phyloP scores from a whole-genome alignment of 768 basidiomycete genomes.

The Leccinum rimulosum region DNA sequence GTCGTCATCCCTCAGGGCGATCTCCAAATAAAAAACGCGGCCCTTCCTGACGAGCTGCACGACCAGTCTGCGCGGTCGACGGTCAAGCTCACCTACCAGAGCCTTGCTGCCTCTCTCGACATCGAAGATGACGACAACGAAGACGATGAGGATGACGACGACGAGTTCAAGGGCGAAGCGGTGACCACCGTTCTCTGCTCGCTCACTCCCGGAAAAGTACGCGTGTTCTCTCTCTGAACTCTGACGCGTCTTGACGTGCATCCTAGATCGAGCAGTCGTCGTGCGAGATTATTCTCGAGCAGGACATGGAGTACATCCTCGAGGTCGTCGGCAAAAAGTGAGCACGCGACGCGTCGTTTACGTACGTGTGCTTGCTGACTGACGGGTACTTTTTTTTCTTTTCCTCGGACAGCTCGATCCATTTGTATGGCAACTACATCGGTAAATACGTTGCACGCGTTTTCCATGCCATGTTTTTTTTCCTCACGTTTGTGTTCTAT shows the following conservation, averaged over 20 bases:
- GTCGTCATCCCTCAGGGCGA: conserved; percentile 61
- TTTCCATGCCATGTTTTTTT: neutral
- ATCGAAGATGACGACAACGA: conserved; percentile 45
- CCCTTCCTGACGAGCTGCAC: conserved; percentile 70
- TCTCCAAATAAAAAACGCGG: conserved; percentile 78
- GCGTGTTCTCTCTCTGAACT: conserved; percentile 11
- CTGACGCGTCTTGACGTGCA: conserved; percentile 6
- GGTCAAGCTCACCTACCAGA: conserved; percentile 62
- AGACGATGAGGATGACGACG: conserved; percentile 37
- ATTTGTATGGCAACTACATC: conserved; percentile 85
- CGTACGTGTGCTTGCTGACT: neutral
- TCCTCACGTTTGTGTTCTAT: conserved; percentile 2
- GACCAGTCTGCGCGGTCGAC: conserved; percentile 61
- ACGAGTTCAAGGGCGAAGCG: conserved; percentile 36
- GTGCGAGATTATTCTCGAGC: conserved; percentile 68
- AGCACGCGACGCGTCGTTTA: conserved; percentile 13
- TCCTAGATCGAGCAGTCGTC: conserved; percentile 72
- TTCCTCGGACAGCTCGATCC: conserved; percentile 50
- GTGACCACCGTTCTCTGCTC: conserved; percentile 68
- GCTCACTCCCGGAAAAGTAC: conserved; percentile 78
- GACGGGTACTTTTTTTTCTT: conserved; percentile 5
- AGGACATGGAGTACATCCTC: conserved; percentile 63
- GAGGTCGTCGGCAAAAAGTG: conserved; percentile 83
- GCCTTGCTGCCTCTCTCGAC: conserved; percentile 31
- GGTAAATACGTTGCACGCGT: conserved; percentile 38